Conservation (phyloP, 164 flowering plant species). For the Stephania yunnanensis region DNA sequence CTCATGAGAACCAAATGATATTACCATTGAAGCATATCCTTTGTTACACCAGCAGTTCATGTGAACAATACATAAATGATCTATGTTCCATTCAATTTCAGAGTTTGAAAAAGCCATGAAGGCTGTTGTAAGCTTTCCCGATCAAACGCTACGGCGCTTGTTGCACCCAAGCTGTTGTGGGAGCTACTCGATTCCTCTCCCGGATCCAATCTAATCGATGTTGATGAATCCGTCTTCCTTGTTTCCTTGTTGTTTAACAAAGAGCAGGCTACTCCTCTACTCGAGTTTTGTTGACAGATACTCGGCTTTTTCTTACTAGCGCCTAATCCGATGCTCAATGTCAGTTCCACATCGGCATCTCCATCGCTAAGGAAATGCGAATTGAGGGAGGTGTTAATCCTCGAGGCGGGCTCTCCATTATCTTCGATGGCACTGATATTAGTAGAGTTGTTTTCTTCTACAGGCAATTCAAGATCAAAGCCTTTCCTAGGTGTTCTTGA, state of each 20-base stretch:
- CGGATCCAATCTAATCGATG: slow-evolving; percentile 23
- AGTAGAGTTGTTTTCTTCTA: slow-evolving; percentile 24
- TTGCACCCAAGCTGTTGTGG: slow-evolving; percentile 21
- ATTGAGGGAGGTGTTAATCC: slow-evolving; percentile 1
- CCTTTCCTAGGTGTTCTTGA: slow-evolving; percentile 22
- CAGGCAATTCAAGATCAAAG: slow-evolving; percentile 45
- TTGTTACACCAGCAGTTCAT: slow-evolving; percentile 8
- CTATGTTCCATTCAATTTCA: slow-evolving; percentile 39
- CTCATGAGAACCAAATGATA: slow-evolving; percentile 6
- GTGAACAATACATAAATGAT: slow-evolving; percentile 10
- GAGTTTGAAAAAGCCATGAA: slow-evolving; percentile 51
- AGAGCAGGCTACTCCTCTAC: slow-evolving; percentile 12
- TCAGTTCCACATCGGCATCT: slow-evolving; percentile 50
- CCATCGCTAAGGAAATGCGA: slow-evolving; percentile 12
- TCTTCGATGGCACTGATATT: slow-evolving; percentile 17
- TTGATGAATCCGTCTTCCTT: slow-evolving; percentile 22
- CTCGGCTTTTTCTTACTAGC: slow-evolving; percentile 23
- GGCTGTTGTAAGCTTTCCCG: slow-evolving; percentile 39
- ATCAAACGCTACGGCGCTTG: slow-evolving; percentile 29
- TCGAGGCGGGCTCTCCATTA: slow-evolving; percentile 14
- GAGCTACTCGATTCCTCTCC: slow-evolving; percentile 29
- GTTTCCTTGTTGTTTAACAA: slow-evolving; percentile 7
- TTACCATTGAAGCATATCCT: slow-evolving; percentile 2
- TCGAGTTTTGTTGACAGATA: not conserved
- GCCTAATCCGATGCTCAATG: slow-evolving; percentile 51